Base-by-base conservation (phyloP, 768 basidiomycete species). In the Artomyces pyxidatus region DNA sequence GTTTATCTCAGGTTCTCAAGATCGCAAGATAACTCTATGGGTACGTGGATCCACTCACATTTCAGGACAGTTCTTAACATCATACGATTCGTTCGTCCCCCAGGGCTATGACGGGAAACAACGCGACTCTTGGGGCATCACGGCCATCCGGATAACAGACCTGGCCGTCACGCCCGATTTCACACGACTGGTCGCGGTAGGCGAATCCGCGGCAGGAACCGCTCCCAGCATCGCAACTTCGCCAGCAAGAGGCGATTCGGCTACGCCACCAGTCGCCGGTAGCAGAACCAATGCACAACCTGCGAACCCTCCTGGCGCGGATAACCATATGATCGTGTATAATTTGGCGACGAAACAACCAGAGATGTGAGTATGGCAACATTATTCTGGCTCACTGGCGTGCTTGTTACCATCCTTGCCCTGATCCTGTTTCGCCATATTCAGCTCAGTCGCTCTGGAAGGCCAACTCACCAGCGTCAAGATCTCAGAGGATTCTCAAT, bases 401-500 rank as follows among this genome's bases (percentile, higher is more conserved):
- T n/a, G n/a, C n/a, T n/a, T n/a, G n/a, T n/a, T n/a, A n/a, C n/a
- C n/a, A n/a, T n/a, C 56, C 50, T 35, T 46, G 45, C 48, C 45
- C 26, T 46, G 43, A 52, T 35, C 41, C 37, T 45, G 45, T 46
- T 52, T 59, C 16, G 58, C 49, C 51, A 35, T 61, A 45, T 53
- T 47, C 55, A 88, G 85, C 60, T 80, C 81, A 35, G 74, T 81
- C 50, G 73, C 72, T 29, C 65, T 86, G 57, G 80, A 82, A 39
- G 87, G 85, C 23, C 92, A 94, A 62, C 71, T 93, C 38, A 93
- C 91, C 25, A 92, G 89, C 64, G 82, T 96, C 57, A 85, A 83
- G 64, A 73, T 94, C 29, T 90, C 93, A 14, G 72, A 76, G 47
- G 85, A 97, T 67, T 95, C 91, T 27, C 83, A 80, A 53, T 89